These are phyloP conservation scores for Massariosphaeria phaeospora DNA, from an alignment of 495 filamentous ascomycete genomes.

Conservation along the genomic window DNA sequence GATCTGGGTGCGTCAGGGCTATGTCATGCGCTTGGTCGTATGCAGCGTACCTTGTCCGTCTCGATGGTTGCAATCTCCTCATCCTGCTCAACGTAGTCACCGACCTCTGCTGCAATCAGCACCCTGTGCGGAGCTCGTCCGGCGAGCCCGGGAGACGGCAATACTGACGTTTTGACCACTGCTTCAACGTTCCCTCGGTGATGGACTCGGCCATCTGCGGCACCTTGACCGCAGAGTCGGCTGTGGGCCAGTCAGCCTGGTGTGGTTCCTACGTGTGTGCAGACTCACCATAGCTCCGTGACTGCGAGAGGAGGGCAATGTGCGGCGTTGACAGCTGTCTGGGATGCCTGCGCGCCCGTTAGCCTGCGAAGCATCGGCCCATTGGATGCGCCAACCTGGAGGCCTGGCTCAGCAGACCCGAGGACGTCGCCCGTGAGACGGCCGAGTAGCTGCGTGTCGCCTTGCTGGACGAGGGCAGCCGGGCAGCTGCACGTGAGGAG, in stretches of 20 bases:
- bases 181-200: constrained; percentile 93
- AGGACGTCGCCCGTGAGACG: constrained; percentile 18
- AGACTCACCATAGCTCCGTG: constrained; percentile 35
- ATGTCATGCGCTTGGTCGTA: not conserved
- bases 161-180: constrained; percentile 77
- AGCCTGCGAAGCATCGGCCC: not conserved
- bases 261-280: too few relatives aligned
- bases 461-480: constrained; percentile 10
- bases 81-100: constrained; percentile 90
- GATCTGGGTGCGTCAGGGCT: constrained; percentile 53
- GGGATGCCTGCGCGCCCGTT: constrained; percentile 6
- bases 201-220: constrained; percentile 99
- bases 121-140: not conserved
- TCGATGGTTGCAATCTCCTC: constrained; percentile 99
- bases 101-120: constrained; percentile 57
- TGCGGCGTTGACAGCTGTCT: not conserved
- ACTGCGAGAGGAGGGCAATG: constrained; percentile 15
- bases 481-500: constrained; percentile 12
- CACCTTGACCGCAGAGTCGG: constrained; percentile 84
- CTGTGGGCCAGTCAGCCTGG: too few relatives aligned
- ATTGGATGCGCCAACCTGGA: constrained; percentile 10
- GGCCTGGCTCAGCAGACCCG: constrained; percentile 19
- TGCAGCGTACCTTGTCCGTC: constrained; percentile 86
- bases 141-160: not conserved
- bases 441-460: constrained; percentile 26